Evolutionary conservation across 345 rosid species (phyloP).

Genomic region (Diplotaxis tenuifolia): DNA sequence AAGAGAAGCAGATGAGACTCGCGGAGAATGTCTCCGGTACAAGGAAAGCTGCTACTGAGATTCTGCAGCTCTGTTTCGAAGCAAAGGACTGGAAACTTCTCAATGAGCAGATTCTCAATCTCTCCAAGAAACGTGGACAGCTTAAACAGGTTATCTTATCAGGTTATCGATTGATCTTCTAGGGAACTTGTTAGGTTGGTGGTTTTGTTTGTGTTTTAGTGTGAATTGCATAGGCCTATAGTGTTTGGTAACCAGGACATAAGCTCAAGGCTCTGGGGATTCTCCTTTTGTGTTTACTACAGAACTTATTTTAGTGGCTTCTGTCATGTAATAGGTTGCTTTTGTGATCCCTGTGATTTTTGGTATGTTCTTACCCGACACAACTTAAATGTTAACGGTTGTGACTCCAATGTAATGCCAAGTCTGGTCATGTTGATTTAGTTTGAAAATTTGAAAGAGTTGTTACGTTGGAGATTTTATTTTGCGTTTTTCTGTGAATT

Average conservation of each 20-base stretch:
- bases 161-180: slow-evolving; percentile 1
- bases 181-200: background rate
- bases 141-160: slow-evolving; percentile 77
- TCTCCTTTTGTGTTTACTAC: background rate
- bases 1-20: slow-evolving; percentile 90
- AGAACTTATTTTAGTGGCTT: background rate
- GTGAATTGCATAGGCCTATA: slow-evolving; percentile 20
- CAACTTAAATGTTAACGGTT: background rate
- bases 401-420: no score
- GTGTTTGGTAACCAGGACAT: slow-evolving; percentile 7
- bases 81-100: slow-evolving; percentile 84
- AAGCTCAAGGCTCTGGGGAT: background rate
- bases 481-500: no score
- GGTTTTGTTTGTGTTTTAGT: background rate
- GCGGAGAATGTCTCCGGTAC: slow-evolving; percentile 84
- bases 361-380: slow-evolving; percentile 10
- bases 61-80: slow-evolving; percentile 80
- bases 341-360: slow-evolving; percentile 11
- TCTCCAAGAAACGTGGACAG: slow-evolving; percentile 94
- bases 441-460: no score
- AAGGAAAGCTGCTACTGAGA: slow-evolving; percentile 80
- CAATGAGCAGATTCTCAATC: slow-evolving; percentile 65
- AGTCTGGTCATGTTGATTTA: no score
- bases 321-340: slow-evolving; percentile 18
- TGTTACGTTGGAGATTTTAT: no score